phyloP scores from a whole-genome alignment of 1,284 basidiomycete genomes.

The Sphagnurus paluster region DNA sequence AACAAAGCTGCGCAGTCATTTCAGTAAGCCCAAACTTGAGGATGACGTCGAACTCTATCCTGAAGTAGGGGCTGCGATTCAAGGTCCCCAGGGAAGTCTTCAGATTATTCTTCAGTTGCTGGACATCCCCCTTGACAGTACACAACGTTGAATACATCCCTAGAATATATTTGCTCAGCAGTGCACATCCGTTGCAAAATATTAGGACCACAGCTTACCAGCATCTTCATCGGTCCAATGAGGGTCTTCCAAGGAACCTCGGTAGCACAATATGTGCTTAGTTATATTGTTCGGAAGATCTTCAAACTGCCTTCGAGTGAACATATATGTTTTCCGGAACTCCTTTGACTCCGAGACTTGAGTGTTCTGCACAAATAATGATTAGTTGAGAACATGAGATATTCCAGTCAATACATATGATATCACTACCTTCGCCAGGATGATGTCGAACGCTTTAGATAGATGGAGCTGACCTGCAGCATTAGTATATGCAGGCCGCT shows the following conservation, averaged over 20 bases:
- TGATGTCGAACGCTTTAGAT: slow-evolving; percentile 20
- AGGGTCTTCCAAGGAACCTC: slow-evolving; percentile 35
- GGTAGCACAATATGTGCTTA: slow-evolving; percentile 39
- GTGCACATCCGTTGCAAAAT: not conserved
- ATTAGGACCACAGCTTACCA: slow-evolving; percentile 28
- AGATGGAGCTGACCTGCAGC: slow-evolving; percentile 10
- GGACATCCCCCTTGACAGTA: slow-evolving; percentile 31
- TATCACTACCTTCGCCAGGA: slow-evolving; percentile 26
- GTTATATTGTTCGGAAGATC: slow-evolving; percentile 15
- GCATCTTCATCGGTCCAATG: slow-evolving; percentile 46
- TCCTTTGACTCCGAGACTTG: slow-evolving; percentile 32
- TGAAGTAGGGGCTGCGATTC: slow-evolving; percentile 10
- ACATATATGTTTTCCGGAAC: slow-evolving; percentile 22
- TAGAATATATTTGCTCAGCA: slow-evolving; percentile 16
- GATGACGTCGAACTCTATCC: slow-evolving; percentile 24
- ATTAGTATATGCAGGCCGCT: not conserved
- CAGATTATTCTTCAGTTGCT: slow-evolving; percentile 28
- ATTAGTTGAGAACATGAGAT: not conserved
- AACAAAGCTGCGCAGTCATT: slow-evolving; percentile 30
- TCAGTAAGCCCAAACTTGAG: slow-evolving; percentile 31
- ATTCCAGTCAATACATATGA: not conserved
- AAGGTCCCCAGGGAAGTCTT: not conserved
- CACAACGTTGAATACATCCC: slow-evolving; percentile 47
- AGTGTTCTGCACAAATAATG: slow-evolving; percentile 23
- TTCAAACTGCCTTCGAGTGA: slow-evolving; percentile 15